These are phyloP conservation scores for Coniophora puteana DNA, from an alignment of 1,284 basidiomycete genomes.

Conservation along the genomic window DNA sequence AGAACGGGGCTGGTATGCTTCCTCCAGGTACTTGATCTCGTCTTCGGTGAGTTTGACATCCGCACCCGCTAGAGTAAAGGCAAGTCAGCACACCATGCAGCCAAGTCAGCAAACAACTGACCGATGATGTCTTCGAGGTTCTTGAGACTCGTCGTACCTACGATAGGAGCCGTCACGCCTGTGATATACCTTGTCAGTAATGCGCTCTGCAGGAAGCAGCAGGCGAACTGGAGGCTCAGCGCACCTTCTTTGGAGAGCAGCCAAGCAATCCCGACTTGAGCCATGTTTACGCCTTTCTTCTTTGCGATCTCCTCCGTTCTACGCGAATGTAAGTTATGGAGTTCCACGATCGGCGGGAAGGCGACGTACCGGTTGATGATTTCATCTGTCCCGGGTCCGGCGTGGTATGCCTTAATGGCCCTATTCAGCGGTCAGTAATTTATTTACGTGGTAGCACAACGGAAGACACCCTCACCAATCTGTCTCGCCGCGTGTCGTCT, in stretches of 20 bases:
- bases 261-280: constrained; percentile 52
- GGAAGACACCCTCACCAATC: constrained; percentile 21
- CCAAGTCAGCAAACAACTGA: constrained; percentile 12
- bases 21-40: constrained; percentile 42
- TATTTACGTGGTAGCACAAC: constrained; percentile 8
- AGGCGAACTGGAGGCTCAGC: constrained; percentile 4
- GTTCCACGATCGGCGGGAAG: background rate
- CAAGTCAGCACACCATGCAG: no score
- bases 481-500: constrained; percentile 24
- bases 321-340: background rate
- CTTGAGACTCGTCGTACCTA: constrained; percentile 42
- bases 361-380: constrained; percentile 28
- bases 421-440: constrained; percentile 7
- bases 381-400: constrained; percentile 17
- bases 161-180: constrained; percentile 42
- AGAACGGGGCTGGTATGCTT: constrained; percentile 37
- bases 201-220: no score
- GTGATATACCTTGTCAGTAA: no score
- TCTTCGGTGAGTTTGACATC: constrained; percentile 40
- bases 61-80: constrained; percentile 22
- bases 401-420: constrained; percentile 26
- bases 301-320: constrained; percentile 43
- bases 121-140: constrained; percentile 43
- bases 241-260: constrained; percentile 33
- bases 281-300: constrained; percentile 41